Conservation (phyloP, 768 basidiomycete genomes). For the Leccinum broughii region DNA sequence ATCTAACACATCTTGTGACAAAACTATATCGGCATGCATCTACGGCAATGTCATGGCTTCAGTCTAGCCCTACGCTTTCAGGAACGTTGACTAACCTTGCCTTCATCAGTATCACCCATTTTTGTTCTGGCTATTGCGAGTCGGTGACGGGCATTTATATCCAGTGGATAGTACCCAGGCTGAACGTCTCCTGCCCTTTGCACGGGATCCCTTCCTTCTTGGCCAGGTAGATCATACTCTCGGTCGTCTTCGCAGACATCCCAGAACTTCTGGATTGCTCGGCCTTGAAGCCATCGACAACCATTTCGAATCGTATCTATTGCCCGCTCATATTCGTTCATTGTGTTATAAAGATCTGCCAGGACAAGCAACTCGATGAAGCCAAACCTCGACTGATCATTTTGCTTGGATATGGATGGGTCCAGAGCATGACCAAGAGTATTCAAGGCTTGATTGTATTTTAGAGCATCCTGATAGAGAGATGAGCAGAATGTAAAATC, state of each 20-base stretch:
- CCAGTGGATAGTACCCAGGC: slow-evolving; percentile 44
- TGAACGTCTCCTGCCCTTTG: slow-evolving; percentile 49
- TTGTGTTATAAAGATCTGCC: slow-evolving; percentile 77
- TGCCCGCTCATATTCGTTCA: slow-evolving; percentile 67
- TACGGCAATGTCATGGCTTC: slow-evolving; percentile 28
- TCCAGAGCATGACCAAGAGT: slow-evolving; percentile 43
- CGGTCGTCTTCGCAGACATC: slow-evolving; percentile 82
- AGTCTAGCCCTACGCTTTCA: background rate
- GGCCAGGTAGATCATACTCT: slow-evolving; percentile 67
- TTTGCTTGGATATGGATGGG: slow-evolving; percentile 13
- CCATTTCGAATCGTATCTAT: slow-evolving; percentile 71
- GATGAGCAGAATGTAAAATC: slow-evolving; percentile 64
- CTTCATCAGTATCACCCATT: slow-evolving; percentile 78
- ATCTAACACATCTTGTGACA: slow-evolving; percentile 69
- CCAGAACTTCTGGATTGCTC: slow-evolving; percentile 74
- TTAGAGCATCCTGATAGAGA: slow-evolving; percentile 74
- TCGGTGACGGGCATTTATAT: slow-evolving; percentile 72
- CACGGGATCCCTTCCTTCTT: slow-evolving; percentile 45
- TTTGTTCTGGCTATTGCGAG: slow-evolving; percentile 81
- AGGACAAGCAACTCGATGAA: slow-evolving; percentile 75
- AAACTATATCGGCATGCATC: slow-evolving; percentile 76
- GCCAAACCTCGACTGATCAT: slow-evolving; percentile 18
- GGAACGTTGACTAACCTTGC: slow-evolving; percentile 52
- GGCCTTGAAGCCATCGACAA: slow-evolving; percentile 89
- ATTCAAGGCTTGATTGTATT: slow-evolving; percentile 53